Conservation (phyloP, 83 land plant species). For the Diphasiastrum complanatum region DNA sequence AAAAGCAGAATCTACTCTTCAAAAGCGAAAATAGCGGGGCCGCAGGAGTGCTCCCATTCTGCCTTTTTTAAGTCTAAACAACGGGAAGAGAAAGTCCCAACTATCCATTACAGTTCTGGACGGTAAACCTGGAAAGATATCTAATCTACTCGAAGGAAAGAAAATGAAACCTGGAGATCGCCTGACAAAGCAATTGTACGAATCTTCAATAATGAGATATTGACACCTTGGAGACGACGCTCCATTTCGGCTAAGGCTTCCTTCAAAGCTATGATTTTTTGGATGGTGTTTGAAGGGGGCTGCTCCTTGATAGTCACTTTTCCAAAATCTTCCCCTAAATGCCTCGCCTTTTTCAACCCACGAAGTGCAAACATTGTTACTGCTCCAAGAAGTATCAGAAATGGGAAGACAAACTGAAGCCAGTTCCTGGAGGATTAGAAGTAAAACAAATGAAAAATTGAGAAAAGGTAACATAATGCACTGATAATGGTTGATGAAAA, state of each 20-base stretch:
- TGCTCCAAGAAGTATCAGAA: slow-evolving; percentile 40
- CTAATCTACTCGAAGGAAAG: not conserved
- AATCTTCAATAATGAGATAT: slow-evolving; percentile 64
- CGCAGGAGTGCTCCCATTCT: not conserved
- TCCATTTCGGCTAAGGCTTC: slow-evolving; percentile 75
- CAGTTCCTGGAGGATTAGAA: slow-evolving; percentile 38
- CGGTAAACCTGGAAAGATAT: not conserved
- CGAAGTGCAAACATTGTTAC: slow-evolving; percentile 47
- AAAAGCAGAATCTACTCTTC: no score
- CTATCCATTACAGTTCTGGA: not conserved
- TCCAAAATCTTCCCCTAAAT: slow-evolving; percentile 66
- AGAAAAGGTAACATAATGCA: not conserved
- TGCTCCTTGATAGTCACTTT: slow-evolving; percentile 75
- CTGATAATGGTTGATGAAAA: not conserved
- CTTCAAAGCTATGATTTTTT: slow-evolving; percentile 75
- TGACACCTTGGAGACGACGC: slow-evolving; percentile 53
- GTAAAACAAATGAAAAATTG: not conserved
- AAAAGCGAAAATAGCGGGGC: not conserved
- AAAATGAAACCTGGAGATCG: slow-evolving; percentile 54
- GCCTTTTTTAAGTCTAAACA: not conserved
- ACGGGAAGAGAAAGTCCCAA: not conserved
- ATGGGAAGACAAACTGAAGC: slow-evolving; percentile 62
- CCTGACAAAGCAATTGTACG: slow-evolving; percentile 59
- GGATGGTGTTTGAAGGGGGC: slow-evolving; percentile 85
- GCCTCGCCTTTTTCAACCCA: slow-evolving; percentile 69